phyloP scores from a whole-genome alignment of 1,284 basidiomycete species.

The Caloboletus firmus region DNA sequence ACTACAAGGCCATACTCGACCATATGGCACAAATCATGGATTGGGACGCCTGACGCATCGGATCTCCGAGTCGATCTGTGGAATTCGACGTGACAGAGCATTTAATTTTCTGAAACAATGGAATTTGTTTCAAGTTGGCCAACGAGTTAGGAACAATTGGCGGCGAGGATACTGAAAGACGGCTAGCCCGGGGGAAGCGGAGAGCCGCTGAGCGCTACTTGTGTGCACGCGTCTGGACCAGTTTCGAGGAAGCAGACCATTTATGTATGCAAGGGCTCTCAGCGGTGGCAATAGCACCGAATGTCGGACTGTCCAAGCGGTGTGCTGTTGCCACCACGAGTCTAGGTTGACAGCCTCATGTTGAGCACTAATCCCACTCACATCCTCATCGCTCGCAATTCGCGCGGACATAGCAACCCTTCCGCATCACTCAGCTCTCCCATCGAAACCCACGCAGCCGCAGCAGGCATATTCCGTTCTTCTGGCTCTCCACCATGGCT shows the following conservation, averaged over 20 bases:
- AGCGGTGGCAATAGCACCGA: background rate
- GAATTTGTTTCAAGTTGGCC: background rate
- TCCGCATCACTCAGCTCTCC: constrained; percentile 78
- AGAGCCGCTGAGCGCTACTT: background rate
- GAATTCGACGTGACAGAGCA: background rate
- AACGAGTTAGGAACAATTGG: background rate
- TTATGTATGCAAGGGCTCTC: no score
- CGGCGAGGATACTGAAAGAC: no score
- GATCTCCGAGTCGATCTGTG: background rate
- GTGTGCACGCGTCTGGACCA: no score
- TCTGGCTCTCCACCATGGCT: constrained; percentile 75
- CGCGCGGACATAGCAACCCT: constrained; percentile 67
- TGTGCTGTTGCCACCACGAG: background rate
- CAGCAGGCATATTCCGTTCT: constrained; percentile 76
- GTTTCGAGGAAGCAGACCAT: no score
- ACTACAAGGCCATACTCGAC: constrained; percentile 46
- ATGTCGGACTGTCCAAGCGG: background rate
- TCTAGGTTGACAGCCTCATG: background rate
- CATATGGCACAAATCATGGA: no score
- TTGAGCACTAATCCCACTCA: constrained; percentile 78
- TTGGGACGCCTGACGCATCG: no score
- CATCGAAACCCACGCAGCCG: constrained; percentile 81
- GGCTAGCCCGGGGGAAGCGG: background rate
- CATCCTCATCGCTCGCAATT: constrained; percentile 81
- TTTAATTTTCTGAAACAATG: background rate